Evolutionary conservation across 768 basidiomycete species (phyloP), one percentile per base, ranked within the genome.

Genomic region (Lyophyllum decastes): DNA sequence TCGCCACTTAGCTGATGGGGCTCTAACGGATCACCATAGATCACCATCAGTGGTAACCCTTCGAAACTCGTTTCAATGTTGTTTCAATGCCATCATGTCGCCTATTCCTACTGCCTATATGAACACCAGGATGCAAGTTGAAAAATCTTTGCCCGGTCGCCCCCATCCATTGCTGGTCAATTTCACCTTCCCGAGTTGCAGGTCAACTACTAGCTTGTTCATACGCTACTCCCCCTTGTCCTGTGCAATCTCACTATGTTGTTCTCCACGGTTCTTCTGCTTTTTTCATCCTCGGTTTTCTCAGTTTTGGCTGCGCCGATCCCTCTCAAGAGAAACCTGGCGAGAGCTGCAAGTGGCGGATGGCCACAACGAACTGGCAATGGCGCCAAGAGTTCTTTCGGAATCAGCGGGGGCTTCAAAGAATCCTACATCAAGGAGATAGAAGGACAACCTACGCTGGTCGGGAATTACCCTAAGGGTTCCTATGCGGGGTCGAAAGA

Each of bases 91-190:
- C n/a, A n/a, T n/a, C n/a, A n/a, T n/a, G n/a, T n/a, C n/a, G n/a
- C n/a, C n/a, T n/a, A n/a, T n/a, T n/a, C n/a, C n/a, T 4, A 12
- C 38, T 48, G 7, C n/a, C 47, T 48, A n/a, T 48, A 48, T 27
- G 30, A 47, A n/a, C 16, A 19, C 27, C 8, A 17, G 26, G 12
- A 19, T 9, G 16, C 11, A n/a, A n/a, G n/a, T n/a, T 27, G 1
- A 9, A 26, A n/a, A 30, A 9, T 22, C 49, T 49, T 58, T 12
- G 56, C 57, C 53, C 46, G 53, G 53, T 58, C 56, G 49, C 60
- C 57, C 45, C 52, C 55, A 38, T 54, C 45, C 45, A 51, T 61
- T 61, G 57, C 61, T 52, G 46, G 61, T 49, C 57, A 61, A 58
- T 58, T 19, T 52, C 48, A 46, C 35, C 46, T 46, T 38, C 44